Base-by-base conservation (phyloP, 139 green algal genomes). In the Chlorella sorokiniana region DNA sequence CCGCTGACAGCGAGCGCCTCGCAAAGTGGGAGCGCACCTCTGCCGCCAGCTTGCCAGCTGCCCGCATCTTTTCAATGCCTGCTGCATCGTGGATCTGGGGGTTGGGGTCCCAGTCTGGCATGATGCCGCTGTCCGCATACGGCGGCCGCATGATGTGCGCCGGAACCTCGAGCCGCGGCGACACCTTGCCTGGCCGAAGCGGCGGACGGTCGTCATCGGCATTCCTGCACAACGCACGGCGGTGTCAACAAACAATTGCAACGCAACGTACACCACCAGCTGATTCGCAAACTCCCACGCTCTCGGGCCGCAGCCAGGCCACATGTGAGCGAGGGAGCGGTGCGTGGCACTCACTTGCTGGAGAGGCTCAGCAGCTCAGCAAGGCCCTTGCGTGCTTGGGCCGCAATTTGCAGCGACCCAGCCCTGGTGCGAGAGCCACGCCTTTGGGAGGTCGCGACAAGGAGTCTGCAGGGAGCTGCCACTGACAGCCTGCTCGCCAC, bases 21-120 rank as follows among this genome's bases (percentile, higher is more conserved):
- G 92, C 94, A 25, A 95, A 96, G 74, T 90, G 85, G 31, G 93
- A 74, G 33, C 96, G 83, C 41, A 98, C 94, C 73, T 93, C 33
- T 6, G 95, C 96, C 8, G 96, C 96, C 38, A 99, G 90, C 65
- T 90, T 93, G 44, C 96, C 90, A 0, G 93, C 83, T 20, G 89
- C 95, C 11, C 93, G 85, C 96, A 99, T 99, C 64, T 89, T 91
- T 42, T 87, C 48, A 1, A 97, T 62, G 52, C 62, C 90, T 72
- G 91, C 79, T 11, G 86, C 82, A 31, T 91, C 84, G 64, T 97
- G 94, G 3, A 95, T 83, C 79, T 97, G 88, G 20, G 63, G 62
- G 33, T 77, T 81, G 4, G 82, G 63, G 44, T 88, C 74, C 82
- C 92, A 93, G n/a, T 79, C 65, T 1, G 93, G 91, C n/a, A 92